Evolutionary conservation across 805 yeast species (phyloP), one percentile per base, ranked within the genome.

Genomic region (Ogataea degrootiae): DNA sequence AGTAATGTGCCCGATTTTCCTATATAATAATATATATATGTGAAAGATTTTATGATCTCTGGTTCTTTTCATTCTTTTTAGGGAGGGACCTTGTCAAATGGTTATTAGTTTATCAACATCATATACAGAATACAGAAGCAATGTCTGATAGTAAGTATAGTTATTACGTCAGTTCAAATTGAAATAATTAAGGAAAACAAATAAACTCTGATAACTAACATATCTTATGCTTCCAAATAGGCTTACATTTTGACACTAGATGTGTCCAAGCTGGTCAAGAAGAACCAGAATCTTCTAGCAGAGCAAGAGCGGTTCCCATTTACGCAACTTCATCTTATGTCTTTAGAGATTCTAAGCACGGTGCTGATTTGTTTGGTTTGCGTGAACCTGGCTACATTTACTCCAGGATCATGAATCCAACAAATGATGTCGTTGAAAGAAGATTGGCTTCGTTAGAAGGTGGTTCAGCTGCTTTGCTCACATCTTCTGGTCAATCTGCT

Each of bases 241-340:
- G 82, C 36, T 77, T 83, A 34, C 91, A 85, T 61, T 89, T 88
- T 60, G 97, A 91, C 61, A 91, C 97, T 31, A 75, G 87, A 49
- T 97, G 92, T 74, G 79, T 92, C 58, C 98, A 92, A 70, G 97
- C 97, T 46, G 99, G 99, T 55, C 96, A 90, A 72, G 91, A 87
- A 57, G 72, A 76, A 34, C 72, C 79, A 38, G 74, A 70, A 51
- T 74, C 77, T 51, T 73, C 82, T 14, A 76, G 78, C 66, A 75
- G 83, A 48, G 78, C 96, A 47, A 80, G 97, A 66, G 97, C 97
- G 11, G 90, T 87, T 34, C 97, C 98, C 49, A 87, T 92, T 65
- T 91, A 87, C 66, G 92, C 97, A 40, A 82, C 96, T 11, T 79
- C 96, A 1, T 92, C 98, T 12, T 92, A 80, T 62, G 94, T 83